Percentiles rank a stretch among this genome's conserved stretches.
These are phyloP conservation scores for Eutrema japonicum DNA, from an alignment of 345 rosid species.

Conservation along the genomic window DNA sequence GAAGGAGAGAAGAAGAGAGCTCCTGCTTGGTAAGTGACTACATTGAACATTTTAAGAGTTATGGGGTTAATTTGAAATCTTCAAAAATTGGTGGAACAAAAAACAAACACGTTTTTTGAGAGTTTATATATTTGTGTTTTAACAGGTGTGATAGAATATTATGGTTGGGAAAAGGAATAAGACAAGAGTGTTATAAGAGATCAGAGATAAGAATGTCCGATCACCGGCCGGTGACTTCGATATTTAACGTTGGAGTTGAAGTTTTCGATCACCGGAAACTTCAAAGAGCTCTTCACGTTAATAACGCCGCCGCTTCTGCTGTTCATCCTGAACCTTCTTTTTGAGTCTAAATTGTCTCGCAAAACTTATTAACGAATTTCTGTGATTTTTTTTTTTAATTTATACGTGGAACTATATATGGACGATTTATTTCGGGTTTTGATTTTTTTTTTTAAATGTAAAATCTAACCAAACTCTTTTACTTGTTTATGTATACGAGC, in stretches of 20 bases:
- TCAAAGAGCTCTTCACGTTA: slow-evolving; percentile 73
- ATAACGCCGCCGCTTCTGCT: slow-evolving; percentile 72
- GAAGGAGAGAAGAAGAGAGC: slow-evolving; percentile 96
- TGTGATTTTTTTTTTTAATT: slow-evolving; percentile 5
- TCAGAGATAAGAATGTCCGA: slow-evolving; percentile 74
- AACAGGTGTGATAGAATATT: slow-evolving; percentile 95
- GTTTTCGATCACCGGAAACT: slow-evolving; percentile 81
- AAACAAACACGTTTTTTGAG: neutral
- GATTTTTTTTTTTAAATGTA: neutral
- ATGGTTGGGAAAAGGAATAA: slow-evolving; percentile 84
- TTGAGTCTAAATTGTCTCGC: slow-evolving; percentile 33
- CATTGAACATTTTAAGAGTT: neutral
- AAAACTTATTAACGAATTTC: slow-evolving; percentile 17
- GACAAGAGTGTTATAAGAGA: slow-evolving; percentile 72
- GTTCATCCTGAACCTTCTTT: slow-evolving; percentile 72
- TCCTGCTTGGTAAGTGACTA: slow-evolving; percentile 82
- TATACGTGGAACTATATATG: neutral
- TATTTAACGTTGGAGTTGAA: slow-evolving; percentile 74
- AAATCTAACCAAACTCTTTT: slow-evolving; percentile 31
- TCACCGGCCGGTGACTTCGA: slow-evolving; percentile 94
- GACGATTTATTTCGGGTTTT: slow-evolving; percentile 25
- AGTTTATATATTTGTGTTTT: neutral
- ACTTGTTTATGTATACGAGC: slow-evolving; percentile 25
- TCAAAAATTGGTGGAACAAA: neutral
- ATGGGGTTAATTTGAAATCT: slow-evolving; percentile 19